phyloP scores from a whole-genome alignment of 441 rosid species.

The Eruca vesicaria region DNA sequence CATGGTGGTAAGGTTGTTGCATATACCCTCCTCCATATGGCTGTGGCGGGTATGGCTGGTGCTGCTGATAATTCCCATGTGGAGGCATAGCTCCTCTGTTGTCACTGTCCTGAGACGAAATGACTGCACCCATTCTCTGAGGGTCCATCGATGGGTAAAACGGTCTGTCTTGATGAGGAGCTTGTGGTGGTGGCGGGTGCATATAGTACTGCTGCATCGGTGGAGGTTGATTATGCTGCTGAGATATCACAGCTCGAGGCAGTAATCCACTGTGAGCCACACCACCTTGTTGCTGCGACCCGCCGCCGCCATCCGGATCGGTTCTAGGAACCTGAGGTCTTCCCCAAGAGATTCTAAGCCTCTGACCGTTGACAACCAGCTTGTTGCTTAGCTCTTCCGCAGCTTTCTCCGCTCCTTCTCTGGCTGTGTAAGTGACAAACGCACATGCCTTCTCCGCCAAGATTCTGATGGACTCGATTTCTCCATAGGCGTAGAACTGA shows the following conservation, averaged over 20 bases:
- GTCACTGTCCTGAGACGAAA: slow-evolving; percentile 78
- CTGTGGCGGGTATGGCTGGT: slow-evolving; percentile 41
- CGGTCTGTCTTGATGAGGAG: slow-evolving; percentile 64
- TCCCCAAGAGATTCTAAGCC: slow-evolving; percentile 94
- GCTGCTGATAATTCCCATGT: slow-evolving; percentile 32
- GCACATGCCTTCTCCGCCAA: slow-evolving; percentile 89
- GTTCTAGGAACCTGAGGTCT: slow-evolving; percentile 83
- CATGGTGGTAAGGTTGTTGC: slow-evolving; percentile 61
- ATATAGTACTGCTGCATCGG: slow-evolving; percentile 67
- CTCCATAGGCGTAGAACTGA: slow-evolving; percentile 90
- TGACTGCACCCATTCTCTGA: slow-evolving; percentile 93
- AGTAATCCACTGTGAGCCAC: slow-evolving; percentile 76
- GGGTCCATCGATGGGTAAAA: slow-evolving; percentile 98
- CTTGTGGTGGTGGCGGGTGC: slow-evolving; percentile 50
- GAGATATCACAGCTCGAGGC: slow-evolving; percentile 85
- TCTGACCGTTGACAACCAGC: slow-evolving; percentile 76
- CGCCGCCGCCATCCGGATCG: slow-evolving; percentile 61
- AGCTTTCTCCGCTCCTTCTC: slow-evolving; percentile 98
- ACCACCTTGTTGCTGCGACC: slow-evolving; percentile 69
- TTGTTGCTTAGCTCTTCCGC: slow-evolving; percentile 88
- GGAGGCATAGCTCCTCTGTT: slow-evolving; percentile 54
- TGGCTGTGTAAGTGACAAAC: slow-evolving; percentile 82
- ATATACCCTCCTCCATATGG: slow-evolving; percentile 56
- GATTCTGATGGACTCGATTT: slow-evolving; percentile 85
- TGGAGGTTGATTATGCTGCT: slow-evolving; percentile 78